phyloP scores from a whole-genome alignment of 1,139 yeast genomes.

The Arxiozyma slooffiae region DNA sequence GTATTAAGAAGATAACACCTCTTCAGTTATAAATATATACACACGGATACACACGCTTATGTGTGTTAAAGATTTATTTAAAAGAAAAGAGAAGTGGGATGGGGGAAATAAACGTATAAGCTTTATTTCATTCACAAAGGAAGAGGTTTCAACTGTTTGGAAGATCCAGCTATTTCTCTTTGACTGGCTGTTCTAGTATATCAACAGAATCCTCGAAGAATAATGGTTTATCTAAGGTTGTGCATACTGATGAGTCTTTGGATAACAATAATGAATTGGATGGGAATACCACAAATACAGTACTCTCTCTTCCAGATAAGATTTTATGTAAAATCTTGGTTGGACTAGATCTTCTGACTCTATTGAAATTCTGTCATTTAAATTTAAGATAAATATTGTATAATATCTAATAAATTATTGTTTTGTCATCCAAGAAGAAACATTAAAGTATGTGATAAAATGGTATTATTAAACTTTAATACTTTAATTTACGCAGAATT shows the following conservation, averaged over 20 bases:
- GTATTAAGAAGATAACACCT: neutral
- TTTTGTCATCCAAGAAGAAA: slow-evolving; percentile 12
- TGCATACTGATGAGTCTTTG: neutral
- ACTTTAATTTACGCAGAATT: slow-evolving; percentile 26
- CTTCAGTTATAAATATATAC: neutral
- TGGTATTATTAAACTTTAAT: slow-evolving; percentile 24
- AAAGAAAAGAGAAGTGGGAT: too few species aligned
- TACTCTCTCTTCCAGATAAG: slow-evolving; percentile 12
- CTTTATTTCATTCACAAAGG: neutral
- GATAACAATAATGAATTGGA: neutral
- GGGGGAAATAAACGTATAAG: too few species aligned
- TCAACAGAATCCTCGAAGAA: neutral
- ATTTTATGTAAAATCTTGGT: slow-evolving; percentile 17
- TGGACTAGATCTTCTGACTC: slow-evolving; percentile 15
- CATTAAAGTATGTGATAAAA: slow-evolving; percentile 18
- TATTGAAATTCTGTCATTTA: slow-evolving; percentile 19
- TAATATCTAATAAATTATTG: slow-evolving; percentile 21
- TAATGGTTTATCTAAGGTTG: too few species aligned
- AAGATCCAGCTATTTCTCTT: neutral
- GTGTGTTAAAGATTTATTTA: neutral
- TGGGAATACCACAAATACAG: neutral
- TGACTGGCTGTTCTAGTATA: neutral
- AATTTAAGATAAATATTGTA: slow-evolving; percentile 19
- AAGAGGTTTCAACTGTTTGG: slow-evolving; percentile 1
- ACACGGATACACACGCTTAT: neutral